Conservation (phyloP, 495 filamentous ascomycete genomes). For the Pyrenula aspistea region DNA sequence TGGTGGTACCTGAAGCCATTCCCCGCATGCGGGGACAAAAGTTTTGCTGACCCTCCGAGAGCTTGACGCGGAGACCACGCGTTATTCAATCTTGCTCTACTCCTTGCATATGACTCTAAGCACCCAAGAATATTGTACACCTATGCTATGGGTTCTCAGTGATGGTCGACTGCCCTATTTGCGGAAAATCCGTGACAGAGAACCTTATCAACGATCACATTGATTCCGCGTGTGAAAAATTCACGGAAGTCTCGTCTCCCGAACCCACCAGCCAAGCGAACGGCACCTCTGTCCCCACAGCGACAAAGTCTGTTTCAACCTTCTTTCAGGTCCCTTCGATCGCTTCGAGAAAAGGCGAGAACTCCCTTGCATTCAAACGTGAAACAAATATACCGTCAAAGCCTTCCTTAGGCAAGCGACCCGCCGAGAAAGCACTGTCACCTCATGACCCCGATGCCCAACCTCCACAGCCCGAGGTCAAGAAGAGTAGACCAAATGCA, state of each 20-base stretch:
- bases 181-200: slow-evolving; percentile 61
- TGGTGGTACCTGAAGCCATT: no score
- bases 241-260: slow-evolving; percentile 26
- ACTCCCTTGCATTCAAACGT: slow-evolving; percentile 12
- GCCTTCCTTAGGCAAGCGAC: neutral
- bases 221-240: slow-evolving; percentile 66
- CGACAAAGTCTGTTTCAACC: slow-evolving; percentile 16
- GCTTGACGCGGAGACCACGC: neutral
- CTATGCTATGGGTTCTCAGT: neutral
- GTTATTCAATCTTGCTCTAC: neutral
- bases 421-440: neutral
- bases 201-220: slow-evolving; percentile 82
- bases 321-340: slow-evolving; percentile 6
- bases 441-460: neutral
- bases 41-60: neutral
- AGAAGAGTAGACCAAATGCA: slow-evolving; percentile 29
- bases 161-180: slow-evolving; percentile 85
- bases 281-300: neutral
- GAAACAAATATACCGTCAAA: slow-evolving; percentile 9
- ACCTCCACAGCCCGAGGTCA: slow-evolving; percentile 18
- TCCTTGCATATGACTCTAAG: neutral
- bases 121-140: neutral
- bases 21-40: neutral
- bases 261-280: neutral
- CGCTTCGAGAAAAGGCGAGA: slow-evolving; percentile 24